phyloP scores from a whole-genome alignment of 352 stramenopile species.

The Phytophthora pini region DNA sequence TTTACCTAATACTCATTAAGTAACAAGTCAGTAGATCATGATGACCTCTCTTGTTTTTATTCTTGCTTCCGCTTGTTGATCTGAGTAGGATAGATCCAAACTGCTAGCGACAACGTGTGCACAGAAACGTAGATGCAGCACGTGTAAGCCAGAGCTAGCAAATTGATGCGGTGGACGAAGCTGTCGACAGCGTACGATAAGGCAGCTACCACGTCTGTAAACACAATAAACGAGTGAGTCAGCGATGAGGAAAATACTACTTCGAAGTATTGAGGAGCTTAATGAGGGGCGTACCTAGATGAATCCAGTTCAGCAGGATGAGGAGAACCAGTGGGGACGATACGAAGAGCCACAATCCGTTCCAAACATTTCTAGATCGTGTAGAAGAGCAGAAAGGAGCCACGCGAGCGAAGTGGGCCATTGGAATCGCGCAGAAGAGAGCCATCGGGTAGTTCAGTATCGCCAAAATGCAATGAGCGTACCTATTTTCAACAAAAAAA shows the following conservation, averaged over 20 bases:
- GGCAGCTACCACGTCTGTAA: constrained; percentile 28
- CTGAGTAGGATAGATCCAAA: constrained; percentile 45
- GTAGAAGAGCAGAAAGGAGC: constrained; percentile 40
- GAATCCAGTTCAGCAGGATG: constrained; percentile 29
- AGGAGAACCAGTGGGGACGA: constrained; percentile 63
- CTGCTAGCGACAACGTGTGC: constrained; percentile 65
- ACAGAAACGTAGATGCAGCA: constrained; percentile 75
- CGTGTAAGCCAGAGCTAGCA: constrained; percentile 70
- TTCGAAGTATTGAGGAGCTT: background rate
- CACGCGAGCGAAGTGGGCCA: constrained; percentile 66
- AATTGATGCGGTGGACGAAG: constrained; percentile 58
- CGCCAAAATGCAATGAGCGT: constrained; percentile 72
- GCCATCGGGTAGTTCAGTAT: constrained; percentile 88
- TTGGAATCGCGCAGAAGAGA: constrained; percentile 68
- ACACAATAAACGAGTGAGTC: constrained; percentile 4
- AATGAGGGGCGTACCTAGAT: constrained; percentile 23
- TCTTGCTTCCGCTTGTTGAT: constrained; percentile 38
- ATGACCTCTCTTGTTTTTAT: constrained; percentile 12
- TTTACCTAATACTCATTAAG: constrained; percentile 18
- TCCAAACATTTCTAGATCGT: constrained; percentile 33
- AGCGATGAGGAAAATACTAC: background rate
- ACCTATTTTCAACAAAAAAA: constrained; percentile 39
- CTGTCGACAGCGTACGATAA: constrained; percentile 52
- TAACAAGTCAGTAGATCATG: background rate
- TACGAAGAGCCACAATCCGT: constrained; percentile 52